phyloP scores from a whole-genome alignment of 495 filamentous ascomycete genomes.

The Hypoxylon lienhwacheense region DNA sequence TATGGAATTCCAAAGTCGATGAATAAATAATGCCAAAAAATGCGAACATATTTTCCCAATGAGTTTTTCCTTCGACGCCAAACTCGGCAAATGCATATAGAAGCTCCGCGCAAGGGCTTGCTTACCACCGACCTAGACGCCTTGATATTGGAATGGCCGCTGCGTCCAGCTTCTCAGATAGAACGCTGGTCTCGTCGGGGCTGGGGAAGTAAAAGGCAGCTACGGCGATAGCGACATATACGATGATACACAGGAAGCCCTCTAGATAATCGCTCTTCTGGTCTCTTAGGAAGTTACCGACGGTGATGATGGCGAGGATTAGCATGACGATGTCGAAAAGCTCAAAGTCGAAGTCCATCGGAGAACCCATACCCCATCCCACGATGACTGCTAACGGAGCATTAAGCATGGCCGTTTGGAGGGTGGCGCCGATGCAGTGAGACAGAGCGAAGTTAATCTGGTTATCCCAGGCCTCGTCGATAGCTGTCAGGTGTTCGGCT shows the following conservation, averaged over 20 bases:
- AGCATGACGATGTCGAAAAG: constrained; percentile 85
- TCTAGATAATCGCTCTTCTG: constrained; percentile 81
- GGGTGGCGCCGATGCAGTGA: constrained; percentile 82
- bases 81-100: constrained; percentile 14
- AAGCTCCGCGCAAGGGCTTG: too few relatives aligned
- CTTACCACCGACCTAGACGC: constrained; percentile 7
- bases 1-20: too few relatives aligned
- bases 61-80: constrained; percentile 29
- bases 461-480: constrained; percentile 90
- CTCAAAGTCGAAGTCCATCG: constrained; percentile 84
- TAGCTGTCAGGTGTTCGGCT: constrained; percentile 83
- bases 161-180: constrained; percentile 4
- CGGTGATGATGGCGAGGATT: constrained; percentile 84
- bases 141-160: constrained; percentile 6
- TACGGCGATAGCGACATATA: constrained; percentile 66
- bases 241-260: constrained; percentile 71
- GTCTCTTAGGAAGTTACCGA: constrained; percentile 78
- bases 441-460: constrained; percentile 89
- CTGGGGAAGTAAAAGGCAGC: constrained; percentile 65
- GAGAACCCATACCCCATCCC: constrained; percentile 73
- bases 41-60: too few relatives aligned
- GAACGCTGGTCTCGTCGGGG: constrained; percentile 35
- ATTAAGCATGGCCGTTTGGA: constrained; percentile 90
- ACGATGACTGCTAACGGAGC: constrained; percentile 81
- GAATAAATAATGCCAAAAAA: too few relatives aligned